Percentiles rank a stretch among this genome's conserved stretches.
Evolutionary conservation across 345 rosid species (phyloP).

Genomic region (Euphorbia pulcherrima): DNA sequence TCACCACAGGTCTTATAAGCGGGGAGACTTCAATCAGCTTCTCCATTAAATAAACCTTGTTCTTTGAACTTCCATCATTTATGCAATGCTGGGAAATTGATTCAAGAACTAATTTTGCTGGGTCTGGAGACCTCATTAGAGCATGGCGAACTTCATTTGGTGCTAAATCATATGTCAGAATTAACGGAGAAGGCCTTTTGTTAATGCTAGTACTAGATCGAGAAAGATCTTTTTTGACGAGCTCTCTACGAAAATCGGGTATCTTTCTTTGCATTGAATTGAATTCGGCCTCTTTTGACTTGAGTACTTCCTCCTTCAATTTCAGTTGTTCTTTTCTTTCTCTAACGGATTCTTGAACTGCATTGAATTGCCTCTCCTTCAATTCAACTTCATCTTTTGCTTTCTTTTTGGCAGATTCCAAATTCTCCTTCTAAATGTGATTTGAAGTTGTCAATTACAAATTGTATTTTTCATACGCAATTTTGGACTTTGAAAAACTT

Average conservation of each 20-base stretch:
- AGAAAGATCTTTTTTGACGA: constrained; percentile 19
- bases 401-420: too few species aligned
- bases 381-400: constrained; percentile 16
- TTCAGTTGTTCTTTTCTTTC: constrained; percentile 1
- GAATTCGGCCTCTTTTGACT: constrained; percentile 27
- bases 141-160: constrained; percentile 18
- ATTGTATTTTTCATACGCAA: too few species aligned
- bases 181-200: constrained; percentile 18
- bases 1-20: constrained; percentile 21
- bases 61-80: constrained; percentile 17
- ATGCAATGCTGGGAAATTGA: neutral
- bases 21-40: constrained; percentile 30
- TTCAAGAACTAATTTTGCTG: constrained; percentile 34
- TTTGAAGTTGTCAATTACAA: too few species aligned
- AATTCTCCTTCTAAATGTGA: too few species aligned
- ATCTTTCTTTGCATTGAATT: constrained; percentile 2
- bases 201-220: neutral
- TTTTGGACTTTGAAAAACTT: too few species aligned
- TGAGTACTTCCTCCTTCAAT: constrained; percentile 2
- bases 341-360: constrained; percentile 1
- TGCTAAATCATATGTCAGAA: constrained; percentile 17
- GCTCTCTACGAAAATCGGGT: neutral
- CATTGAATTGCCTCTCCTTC: constrained; percentile 25
- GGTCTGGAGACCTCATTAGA: constrained; percentile 29
- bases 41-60: constrained; percentile 28